Base-by-base conservation (phyloP, 176 grass and related monocot species). In the Musa acuminata region DNA sequence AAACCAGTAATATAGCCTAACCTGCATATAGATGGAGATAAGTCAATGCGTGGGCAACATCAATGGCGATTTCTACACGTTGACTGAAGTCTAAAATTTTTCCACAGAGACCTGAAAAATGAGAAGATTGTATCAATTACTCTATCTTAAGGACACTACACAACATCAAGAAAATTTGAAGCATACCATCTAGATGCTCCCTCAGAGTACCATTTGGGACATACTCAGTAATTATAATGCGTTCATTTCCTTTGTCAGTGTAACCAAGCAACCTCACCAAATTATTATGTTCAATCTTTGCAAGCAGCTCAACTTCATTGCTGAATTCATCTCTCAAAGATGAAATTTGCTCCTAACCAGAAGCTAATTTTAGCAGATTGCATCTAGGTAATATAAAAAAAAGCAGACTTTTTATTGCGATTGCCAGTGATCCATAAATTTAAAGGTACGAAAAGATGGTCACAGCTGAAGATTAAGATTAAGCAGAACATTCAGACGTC, bases 11-110 rank as follows among this genome's bases (percentile, higher is more conserved):
- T 14, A 29, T 49, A 54, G 0, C 71, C 71, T 26, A 29, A 99
- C 96, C 96, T 81, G 96, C 96, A 82, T 94, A 99, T 52, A 94
- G 73, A 95, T 99, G 96, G 69, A 94, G 91, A 87, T 99, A 99
- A 82, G 96, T 94, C 55, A 99, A 83, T 77, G 84, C 91, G 74
- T 99, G 96, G 72, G 96, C 91, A 82, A 99, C 82, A 82, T 99
- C 96, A 62, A 99, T 99, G 13, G 96, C 96, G 74, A 99, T 99
- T 86, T 91, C 96, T 59, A 99, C 59, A 22, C 96, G 96, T 52
- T 99, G 88, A 81, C 91, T 87, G 79, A 99, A 99, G 82, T 99
- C 96, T 57, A 99, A 81, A 49, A 85, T 84, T 79, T 82, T 99
- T 62, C 88, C 96, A 72, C 79, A 79, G 53, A 89, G 82, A 73